phyloP scores from a whole-genome alignment of 352 stramenopile species.

The Blastocystis sp. region DNA sequence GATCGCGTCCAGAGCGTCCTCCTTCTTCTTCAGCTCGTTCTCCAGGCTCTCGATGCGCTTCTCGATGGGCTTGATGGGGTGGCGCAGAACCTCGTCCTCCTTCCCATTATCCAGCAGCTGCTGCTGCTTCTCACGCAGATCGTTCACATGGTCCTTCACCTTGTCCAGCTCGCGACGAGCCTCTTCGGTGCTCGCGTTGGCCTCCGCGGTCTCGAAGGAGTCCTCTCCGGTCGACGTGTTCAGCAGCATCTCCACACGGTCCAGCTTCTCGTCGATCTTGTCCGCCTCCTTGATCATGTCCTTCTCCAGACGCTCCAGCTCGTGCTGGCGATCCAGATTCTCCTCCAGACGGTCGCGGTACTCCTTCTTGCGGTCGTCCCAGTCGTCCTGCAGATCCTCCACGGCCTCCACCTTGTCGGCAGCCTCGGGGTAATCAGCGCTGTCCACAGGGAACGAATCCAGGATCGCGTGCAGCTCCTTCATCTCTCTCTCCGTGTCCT shows the following conservation, averaged over 20 bases:
- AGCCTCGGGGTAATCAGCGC: constrained; percentile 27
- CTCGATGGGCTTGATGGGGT: constrained; percentile 39
- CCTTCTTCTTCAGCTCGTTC: neutral
- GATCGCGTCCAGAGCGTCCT: constrained; percentile 44
- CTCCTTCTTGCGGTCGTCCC: constrained; percentile 50
- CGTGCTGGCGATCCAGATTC: constrained; percentile 42
- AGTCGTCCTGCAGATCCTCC: constrained; percentile 28
- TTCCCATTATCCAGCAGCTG: neutral
- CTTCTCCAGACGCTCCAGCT: constrained; percentile 42
- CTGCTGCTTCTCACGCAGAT: constrained; percentile 33
- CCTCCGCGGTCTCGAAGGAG: constrained; percentile 37
- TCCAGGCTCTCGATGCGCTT: neutral
- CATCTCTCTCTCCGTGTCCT: constrained; percentile 47
- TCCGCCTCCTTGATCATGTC: constrained; percentile 55
- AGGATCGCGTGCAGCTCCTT: constrained; percentile 27
- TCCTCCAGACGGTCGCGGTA: constrained; percentile 24
- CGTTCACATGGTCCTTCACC: constrained; percentile 22
- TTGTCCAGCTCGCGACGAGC: constrained; percentile 39
- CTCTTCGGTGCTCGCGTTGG: neutral
- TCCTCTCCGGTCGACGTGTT: neutral
- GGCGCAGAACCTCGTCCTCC: constrained; percentile 7
- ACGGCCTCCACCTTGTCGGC: constrained; percentile 32
- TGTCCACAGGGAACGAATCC: constrained; percentile 45
- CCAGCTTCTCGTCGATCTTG: constrained; percentile 43
- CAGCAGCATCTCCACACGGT: constrained; percentile 39